phyloP scores from a whole-genome alignment of 441 rosid species.

The Francoa sonchifolia region DNA sequence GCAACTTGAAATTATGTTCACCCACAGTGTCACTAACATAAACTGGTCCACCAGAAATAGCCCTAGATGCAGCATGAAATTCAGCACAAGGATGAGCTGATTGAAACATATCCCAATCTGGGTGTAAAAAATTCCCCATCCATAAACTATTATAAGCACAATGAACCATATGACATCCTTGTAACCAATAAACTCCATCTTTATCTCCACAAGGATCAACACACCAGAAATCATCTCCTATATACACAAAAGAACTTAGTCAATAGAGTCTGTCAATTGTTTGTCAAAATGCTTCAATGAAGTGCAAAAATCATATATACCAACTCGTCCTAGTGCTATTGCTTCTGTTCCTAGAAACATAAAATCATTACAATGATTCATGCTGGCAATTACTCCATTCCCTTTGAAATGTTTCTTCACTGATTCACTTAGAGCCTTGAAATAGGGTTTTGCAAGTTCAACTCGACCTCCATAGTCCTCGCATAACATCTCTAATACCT shows the following conservation, averaged over 20 bases:
- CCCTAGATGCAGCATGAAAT: conserved; percentile 76
- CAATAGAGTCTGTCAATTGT: too few relatives aligned
- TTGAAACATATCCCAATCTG: conserved; percentile 97
- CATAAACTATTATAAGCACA: conserved; percentile 22
- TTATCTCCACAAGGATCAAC: conserved; percentile 12
- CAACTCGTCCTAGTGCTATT: conserved; percentile 18
- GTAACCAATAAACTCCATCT: conserved; percentile 20
- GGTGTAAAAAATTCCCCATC: conserved; percentile 58
- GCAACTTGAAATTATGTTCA: conserved; percentile 47
- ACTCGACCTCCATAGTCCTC: conserved; percentile 22
- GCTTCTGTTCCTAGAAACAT: conserved; percentile 19
- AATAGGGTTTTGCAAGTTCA: conserved; percentile 20
- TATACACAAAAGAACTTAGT: too few relatives aligned
- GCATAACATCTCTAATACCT: conserved; percentile 16
- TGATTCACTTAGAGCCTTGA: conserved; percentile 14
- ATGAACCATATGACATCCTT: conserved; percentile 21
- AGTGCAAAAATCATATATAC: neutral
- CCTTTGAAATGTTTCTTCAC: conserved; percentile 20
- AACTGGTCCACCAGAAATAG: conserved; percentile 76
- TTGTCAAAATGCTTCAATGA: too few relatives aligned
- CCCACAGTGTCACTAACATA: conserved; percentile 67
- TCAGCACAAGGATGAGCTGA: conserved; percentile 77
- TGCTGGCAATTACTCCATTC: conserved; percentile 20
- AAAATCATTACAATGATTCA: conserved; percentile 25
- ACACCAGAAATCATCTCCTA: conserved; percentile 23